Percentiles rank a stretch among this genome's conserved stretches.
phyloP scores from a whole-genome alignment of 257 asterid genomes.

The Capsicum baccatum region DNA sequence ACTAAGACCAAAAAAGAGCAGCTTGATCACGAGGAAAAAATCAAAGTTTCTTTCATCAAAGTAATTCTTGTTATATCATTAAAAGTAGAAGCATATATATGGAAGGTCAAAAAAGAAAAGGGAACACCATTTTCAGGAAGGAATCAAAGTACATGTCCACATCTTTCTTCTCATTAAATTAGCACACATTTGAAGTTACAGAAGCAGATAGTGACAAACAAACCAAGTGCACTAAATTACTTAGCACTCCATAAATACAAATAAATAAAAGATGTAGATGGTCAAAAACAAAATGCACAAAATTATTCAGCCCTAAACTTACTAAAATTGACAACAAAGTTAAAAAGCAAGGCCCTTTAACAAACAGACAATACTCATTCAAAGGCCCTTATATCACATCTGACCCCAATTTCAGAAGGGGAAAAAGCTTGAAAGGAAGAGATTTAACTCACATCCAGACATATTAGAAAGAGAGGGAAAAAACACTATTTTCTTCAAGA shows the following conservation, averaged over 20 bases:
- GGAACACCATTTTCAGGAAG: conserved; percentile 22
- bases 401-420: conserved; percentile 14
- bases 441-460: not conserved
- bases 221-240: conserved; percentile 3
- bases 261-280: not conserved
- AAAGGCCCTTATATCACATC: not conserved
- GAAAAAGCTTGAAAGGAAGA: not conserved
- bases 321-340: not conserved
- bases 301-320: not conserved
- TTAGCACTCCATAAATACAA: not conserved
- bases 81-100: conserved; percentile 5
- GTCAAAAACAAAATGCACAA: conserved; percentile 17
- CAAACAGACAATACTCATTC: too few relatives aligned
- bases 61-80: not conserved
- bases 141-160: conserved; percentile 22
- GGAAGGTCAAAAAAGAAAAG: not conserved
- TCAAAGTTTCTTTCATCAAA: not conserved
- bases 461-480: not conserved
- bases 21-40: conserved; percentile 15
- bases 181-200: not conserved
- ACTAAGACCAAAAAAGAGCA: not conserved
- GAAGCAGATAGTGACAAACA: not conserved
- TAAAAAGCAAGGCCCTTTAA: not conserved
- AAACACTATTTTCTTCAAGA: conserved; percentile 13
- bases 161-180: conserved; percentile 28